Base-by-base conservation (phyloP, 305 asterid species). In the Fraxinus ornus region DNA sequence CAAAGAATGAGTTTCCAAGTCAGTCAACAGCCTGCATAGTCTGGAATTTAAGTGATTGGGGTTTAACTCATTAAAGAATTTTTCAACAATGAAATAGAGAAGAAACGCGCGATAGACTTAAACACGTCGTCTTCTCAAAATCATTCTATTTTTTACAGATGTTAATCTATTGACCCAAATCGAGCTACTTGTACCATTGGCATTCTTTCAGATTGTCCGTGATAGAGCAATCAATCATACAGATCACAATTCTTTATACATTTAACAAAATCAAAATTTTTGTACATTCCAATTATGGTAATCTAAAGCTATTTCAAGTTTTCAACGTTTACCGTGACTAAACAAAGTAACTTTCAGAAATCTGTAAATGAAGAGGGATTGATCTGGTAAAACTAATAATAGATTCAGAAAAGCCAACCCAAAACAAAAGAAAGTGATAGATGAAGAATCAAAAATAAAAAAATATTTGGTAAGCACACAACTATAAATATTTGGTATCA, bases 11-110 rank as follows among this genome's bases (percentile, higher is more conserved):
- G 35, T 10, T 49, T 78, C 76, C 57, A 73, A 79, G 68, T 73
- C 64, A 73, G 49, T 73, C 73, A 28, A 66, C 76, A 79, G 64
- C 77, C 88, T 81, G 80, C 86, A 81, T 72, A 76, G 84, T 76
- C 57, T 66, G 17, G 32, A 77, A 81, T 39, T 13, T 15, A 47
- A 75, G 77, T 81, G 74, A 77, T 5, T 64, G n/a, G 70, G 26
- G 62, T 68, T 78, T 76, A 24, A 79, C 13, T 79, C 12, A 49
- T 64, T 66, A 3, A 30, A 82, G 52, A 17, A 28, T 26, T 68
- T 57, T 35, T 60, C 83, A 82, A 66, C 72, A 44, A 41, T 13
- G n/a, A 55, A 83, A 71, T 30, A 57, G 52, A 62, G 71, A 75
- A 68, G 24, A 76, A 79, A 82, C 2, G 4, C 2, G 4, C 28